Conservation (phyloP, 202 grass and related monocot genomes). For the Bolboschoenoplectus hybrid region DNA sequence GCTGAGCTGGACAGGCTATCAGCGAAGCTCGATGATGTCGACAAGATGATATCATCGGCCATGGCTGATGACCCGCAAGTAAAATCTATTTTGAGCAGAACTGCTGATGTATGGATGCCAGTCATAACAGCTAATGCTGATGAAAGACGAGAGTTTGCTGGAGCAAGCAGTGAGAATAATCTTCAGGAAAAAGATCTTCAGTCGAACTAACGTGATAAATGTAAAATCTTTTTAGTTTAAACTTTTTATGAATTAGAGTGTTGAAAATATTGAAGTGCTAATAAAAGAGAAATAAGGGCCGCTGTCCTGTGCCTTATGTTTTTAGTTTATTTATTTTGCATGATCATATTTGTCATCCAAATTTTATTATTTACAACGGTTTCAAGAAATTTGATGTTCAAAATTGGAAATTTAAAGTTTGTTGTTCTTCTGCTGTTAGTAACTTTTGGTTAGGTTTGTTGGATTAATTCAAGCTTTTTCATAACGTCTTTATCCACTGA, state of each 20-base stretch:
- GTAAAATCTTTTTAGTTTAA: conserved; percentile 15
- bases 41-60: conserved; percentile 94
- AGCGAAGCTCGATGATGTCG: conserved; percentile 69
- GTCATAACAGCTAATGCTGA: conserved; percentile 81
- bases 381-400: neutral
- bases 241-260: conserved; percentile 6
- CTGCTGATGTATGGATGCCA: conserved; percentile 85
- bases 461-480: neutral
- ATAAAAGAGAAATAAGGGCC: conserved; percentile 1
- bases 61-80: conserved; percentile 80
- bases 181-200: conserved; percentile 46
- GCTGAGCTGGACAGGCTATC: conserved; percentile 85
- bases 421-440: neutral
- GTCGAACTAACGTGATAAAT: neutral
- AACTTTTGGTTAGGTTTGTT: neutral
- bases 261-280: neutral
- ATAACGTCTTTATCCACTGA: neutral
- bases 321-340: conserved; percentile 1
- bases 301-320: neutral
- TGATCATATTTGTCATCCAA: neutral
- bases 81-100: conserved; percentile 82
- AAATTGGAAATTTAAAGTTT: neutral
- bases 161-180: conserved; percentile 44
- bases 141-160: conserved; percentile 63
- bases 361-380: neutral